Conservation (phyloP, 352 stramenopile species). For the Elongisporangium undulatum region DNA sequence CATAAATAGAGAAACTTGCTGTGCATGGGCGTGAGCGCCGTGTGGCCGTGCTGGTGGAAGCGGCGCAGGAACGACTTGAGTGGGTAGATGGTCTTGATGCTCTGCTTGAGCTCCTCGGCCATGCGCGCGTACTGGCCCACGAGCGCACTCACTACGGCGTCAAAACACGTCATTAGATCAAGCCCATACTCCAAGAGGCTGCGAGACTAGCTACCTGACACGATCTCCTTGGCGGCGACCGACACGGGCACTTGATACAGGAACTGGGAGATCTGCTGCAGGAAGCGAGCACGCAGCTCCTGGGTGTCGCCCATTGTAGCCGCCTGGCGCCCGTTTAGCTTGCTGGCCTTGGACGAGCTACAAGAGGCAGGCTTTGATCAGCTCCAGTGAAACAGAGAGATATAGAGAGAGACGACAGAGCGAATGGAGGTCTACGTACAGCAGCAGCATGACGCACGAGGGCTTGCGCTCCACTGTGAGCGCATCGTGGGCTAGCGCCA, state of each 20-base stretch:
- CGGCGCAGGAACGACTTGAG: constrained; percentile 62
- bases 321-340: constrained; percentile 25
- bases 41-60: constrained; percentile 53
- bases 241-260: constrained; percentile 40
- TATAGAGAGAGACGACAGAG: background rate
- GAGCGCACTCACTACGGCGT: constrained; percentile 39
- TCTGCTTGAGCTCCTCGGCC: constrained; percentile 45
- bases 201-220: constrained; percentile 18
- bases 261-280: constrained; percentile 49
- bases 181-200: background rate
- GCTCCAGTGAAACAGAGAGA: background rate
- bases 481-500: constrained; percentile 42
- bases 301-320: constrained; percentile 16
- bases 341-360: constrained; percentile 46
- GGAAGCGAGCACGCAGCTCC: constrained; percentile 8
- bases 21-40: constrained; percentile 59
- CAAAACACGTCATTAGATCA: background rate
- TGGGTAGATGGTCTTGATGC: constrained; percentile 61
- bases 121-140: constrained; percentile 42
- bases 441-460: constrained; percentile 29
- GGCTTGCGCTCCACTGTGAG: constrained; percentile 51
- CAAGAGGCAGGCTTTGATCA: background rate
- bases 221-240: constrained; percentile 56
- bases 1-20: constrained; percentile 77
- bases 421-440: constrained; percentile 23